phyloP scores from a whole-genome alignment of 352 stramenopile genomes.

The Plasmopara muralis region DNA sequence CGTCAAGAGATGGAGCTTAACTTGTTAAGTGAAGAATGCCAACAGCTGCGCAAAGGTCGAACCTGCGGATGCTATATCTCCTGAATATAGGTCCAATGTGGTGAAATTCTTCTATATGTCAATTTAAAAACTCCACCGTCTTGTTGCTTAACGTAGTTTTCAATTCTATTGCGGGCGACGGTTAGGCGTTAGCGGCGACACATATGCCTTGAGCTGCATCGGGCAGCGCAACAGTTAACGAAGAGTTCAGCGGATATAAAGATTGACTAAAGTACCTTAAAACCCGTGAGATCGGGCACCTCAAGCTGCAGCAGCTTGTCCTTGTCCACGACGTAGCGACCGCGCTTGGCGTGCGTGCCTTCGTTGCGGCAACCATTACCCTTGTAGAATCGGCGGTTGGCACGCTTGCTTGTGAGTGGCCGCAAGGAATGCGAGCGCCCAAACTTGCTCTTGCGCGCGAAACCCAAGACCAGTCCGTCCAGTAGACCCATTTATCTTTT shows the following conservation, averaged over 20 bases:
- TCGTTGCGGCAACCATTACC: constrained; percentile 91
- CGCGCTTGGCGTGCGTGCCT: constrained; percentile 86
- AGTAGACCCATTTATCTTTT: constrained; percentile 52
- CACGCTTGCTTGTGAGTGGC: constrained; percentile 90
- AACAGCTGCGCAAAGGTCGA: constrained; percentile 64
- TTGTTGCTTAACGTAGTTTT: background rate
- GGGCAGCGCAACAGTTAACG: background rate
- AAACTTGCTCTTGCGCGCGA: constrained; percentile 82
- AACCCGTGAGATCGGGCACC: constrained; percentile 90
- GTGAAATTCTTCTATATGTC: too few relatives aligned
- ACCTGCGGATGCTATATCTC: constrained; percentile 67
- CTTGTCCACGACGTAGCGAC: constrained; percentile 88
- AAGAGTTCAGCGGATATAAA: background rate
- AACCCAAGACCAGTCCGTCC: constrained; percentile 63
- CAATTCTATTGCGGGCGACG: constrained; percentile 29
- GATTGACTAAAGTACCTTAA: constrained; percentile 49
- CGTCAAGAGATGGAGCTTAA: constrained; percentile 73
- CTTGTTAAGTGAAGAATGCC: constrained; percentile 67
- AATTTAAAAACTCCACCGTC: too few relatives aligned
- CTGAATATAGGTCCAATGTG: constrained; percentile 19
- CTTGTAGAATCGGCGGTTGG: constrained; percentile 94
- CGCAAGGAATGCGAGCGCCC: constrained; percentile 73
- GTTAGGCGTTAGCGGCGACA: constrained; percentile 68
- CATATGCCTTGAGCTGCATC: constrained; percentile 74
- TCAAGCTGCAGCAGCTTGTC: constrained; percentile 90